Base-by-base conservation (phyloP, 257 asterid genomes). In the Sherardia arvensis region DNA sequence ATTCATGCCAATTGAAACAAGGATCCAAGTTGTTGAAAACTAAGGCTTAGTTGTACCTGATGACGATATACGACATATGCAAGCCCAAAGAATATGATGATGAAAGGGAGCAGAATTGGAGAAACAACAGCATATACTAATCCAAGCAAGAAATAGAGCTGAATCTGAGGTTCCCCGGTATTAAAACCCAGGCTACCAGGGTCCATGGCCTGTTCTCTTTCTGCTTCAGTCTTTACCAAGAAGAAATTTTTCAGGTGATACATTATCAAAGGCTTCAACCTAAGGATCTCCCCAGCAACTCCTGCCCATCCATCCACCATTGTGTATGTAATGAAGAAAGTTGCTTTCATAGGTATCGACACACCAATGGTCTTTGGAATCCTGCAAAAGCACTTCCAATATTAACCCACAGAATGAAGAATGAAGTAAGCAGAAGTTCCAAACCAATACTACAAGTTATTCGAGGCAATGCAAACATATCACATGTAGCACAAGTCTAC, bases 291-390 rank as follows among this genome's bases (percentile, higher is more conserved):
- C 47, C 91, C 98, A 0, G 96, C 98, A 34, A 85, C 80, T 69
- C 96, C 98, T 64, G 96, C 95, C 98, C 98, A 87, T 66, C 97
- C 97, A 59, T 91, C 97, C 66, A 91, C 83, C 96, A 90, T 91
- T 69, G 85, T 77, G 57, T 91, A 91, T 26, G 97, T 85, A 62
- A 91, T 87, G 66, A 90, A 90, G 85, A 90, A 90, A 36, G 96
- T 84, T 43, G 96, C 97, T 76, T 87, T 90, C 97, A 87, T 85
- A 17, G 97, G 97, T 71, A 91, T 87, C 43, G 95, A 94, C 22
- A 81, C 90, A 61, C 98, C 96, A 32, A 91, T 75, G 66, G 84
- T 87, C 74, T 7, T 73, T 7, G 87, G 84, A 53, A 91, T 77
- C 22, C 98, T 91, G 89, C 75, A 69, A 72, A 51, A 68, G 33